Evolutionary conservation across 2,329 filamentous ascomycete genomes (phyloP).

Genomic region (Microcyclosporella mali): DNA sequence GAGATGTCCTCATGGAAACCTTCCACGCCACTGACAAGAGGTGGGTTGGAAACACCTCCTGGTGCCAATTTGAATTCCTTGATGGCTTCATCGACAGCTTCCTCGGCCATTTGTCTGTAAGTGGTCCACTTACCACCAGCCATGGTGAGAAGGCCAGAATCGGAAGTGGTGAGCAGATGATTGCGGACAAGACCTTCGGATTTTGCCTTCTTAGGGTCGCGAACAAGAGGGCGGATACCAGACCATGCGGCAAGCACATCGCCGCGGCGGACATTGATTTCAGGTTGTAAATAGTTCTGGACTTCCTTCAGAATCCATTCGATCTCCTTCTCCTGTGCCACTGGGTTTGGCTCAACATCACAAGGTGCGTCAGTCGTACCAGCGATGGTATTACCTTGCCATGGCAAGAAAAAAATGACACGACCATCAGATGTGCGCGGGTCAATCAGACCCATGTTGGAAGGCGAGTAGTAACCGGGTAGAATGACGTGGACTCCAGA

Average conservation of each 20-base stretch:
- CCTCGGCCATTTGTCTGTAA: conserved; percentile 88
- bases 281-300: conserved; percentile 71
- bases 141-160: conserved; percentile 73
- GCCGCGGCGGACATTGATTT: conserved; percentile 76
- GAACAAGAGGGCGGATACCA: conserved; percentile 77
- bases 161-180: conserved; percentile 74
- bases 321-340: conserved; percentile 77
- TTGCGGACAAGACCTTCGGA: conserved; percentile 84
- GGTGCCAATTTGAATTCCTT: conserved; percentile 59
- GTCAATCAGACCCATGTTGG: conserved; percentile 82
- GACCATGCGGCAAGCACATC: conserved; percentile 90
- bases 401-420: conserved; percentile 88
- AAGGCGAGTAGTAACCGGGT: conserved; percentile 78
- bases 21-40: conserved; percentile 62
- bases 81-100: conserved; percentile 76
- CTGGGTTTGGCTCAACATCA: conserved; percentile 63
- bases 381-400: conserved; percentile 89
- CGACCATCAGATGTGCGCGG: conserved; percentile 80
- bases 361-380: conserved; percentile 79
- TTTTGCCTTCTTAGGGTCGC: conserved; percentile 77
- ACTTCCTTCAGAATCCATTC: conserved; percentile 84
- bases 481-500: conserved; percentile 83
- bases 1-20: conserved; percentile 63
- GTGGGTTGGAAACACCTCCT: conserved; percentile 50
- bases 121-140: conserved; percentile 91